Conservation (phyloP, 2,329 filamentous ascomycete species). For the Neocucurbitaria cava region DNA sequence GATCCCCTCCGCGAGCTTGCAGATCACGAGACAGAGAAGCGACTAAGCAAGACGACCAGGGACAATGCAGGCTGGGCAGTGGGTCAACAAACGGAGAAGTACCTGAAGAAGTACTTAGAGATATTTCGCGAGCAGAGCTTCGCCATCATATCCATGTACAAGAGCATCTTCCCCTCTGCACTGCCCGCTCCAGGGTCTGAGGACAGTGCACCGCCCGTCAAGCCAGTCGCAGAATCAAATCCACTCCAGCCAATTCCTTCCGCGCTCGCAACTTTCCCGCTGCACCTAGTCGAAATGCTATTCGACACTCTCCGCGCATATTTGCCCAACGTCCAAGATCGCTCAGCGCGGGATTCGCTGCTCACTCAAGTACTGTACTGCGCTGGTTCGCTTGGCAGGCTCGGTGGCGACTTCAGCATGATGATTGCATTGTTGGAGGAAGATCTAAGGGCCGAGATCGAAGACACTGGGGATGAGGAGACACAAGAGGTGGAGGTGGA, state of each 20-base stretch:
- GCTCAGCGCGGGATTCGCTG: conserved; percentile 81
- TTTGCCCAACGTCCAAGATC: conserved; percentile 81
- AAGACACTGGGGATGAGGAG: conserved; percentile 42
- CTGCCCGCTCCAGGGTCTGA: conserved; percentile 49
- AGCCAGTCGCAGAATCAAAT: conserved; percentile 33
- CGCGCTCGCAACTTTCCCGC: conserved; percentile 81
- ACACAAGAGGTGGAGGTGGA: conserved; percentile 50
- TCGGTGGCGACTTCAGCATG: conserved; percentile 93
- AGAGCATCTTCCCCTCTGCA: conserved; percentile 79
- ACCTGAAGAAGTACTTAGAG: conserved; percentile 93
- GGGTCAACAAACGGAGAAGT: conserved; percentile 92
- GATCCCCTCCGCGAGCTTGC: conserved; percentile 87
- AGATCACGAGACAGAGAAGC: conserved; percentile 75
- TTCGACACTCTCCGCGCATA: conserved; percentile 78
- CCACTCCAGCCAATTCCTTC: conserved; percentile 68
- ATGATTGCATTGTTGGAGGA: conserved; percentile 73
- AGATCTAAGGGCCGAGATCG: conserved; percentile 49
- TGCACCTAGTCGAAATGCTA: conserved; percentile 82
- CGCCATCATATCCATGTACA: conserved; percentile 92
- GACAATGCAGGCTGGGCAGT: conserved; percentile 64
- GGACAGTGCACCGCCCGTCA: conserved; percentile 33
- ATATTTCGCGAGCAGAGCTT: conserved; percentile 98
- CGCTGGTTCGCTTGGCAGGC: conserved; percentile 84
- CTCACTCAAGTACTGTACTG: conserved; percentile 94
- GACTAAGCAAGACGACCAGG: conserved; percentile 41